Percentiles rank a stretch among this genome's conserved stretches.
These are phyloP conservation scores for Kitagawia praeruptora DNA, from an alignment of 129 eudicot genomes.

Conservation along the genomic window DNA sequence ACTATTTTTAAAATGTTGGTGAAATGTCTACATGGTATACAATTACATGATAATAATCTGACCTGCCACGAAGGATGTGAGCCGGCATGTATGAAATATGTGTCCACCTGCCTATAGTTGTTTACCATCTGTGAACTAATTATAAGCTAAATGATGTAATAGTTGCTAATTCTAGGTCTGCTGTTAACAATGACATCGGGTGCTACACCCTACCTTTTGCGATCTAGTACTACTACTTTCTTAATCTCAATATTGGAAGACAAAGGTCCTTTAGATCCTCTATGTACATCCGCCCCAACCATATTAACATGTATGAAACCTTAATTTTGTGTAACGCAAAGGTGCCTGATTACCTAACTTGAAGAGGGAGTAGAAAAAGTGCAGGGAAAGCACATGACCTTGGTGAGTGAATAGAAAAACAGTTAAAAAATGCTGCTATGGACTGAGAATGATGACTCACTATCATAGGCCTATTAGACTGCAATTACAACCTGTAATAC, in stretches of 20 bases:
- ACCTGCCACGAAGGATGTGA: not conserved
- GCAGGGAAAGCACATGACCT: not conserved
- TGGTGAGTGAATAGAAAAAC: not conserved
- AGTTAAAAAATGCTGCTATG: not conserved
- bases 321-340: not conserved
- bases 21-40: not conserved
- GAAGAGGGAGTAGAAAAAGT: not conserved
- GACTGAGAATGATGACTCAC: not conserved
- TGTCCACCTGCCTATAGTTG: not conserved
- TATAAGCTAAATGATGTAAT: not conserved
- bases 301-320: not conserved
- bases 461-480: not conserved
- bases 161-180: not conserved
- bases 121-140: not conserved
- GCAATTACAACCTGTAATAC: not conserved
- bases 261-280: not conserved
- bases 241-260: not conserved
- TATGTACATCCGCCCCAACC: not conserved
- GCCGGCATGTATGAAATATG: not conserved
- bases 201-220: not conserved
- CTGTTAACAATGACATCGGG: not conserved
- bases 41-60: not conserved
- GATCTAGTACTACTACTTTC: not conserved
- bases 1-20: not conserved
- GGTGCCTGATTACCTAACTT: not conserved